A percentile compares a stretch with the other conserved stretches of the same genome.
Conservation (phyloP, 2,329 filamentous ascomycete genomes). For the Chaetothyriales sp. region DNA sequence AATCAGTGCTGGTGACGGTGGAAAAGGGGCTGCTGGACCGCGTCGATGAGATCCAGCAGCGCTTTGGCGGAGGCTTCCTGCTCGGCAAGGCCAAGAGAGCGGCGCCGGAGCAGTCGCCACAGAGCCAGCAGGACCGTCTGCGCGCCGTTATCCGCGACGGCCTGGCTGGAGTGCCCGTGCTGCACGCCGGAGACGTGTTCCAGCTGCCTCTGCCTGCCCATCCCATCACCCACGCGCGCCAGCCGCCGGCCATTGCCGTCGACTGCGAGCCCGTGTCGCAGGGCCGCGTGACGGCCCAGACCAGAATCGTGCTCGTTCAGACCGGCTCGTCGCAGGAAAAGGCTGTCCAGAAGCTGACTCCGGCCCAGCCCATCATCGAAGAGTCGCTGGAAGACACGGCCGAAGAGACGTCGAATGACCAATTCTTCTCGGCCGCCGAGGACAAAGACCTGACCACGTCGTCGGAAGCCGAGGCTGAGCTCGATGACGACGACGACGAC, state of each 20-base stretch:
- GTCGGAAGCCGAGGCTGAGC: slow-evolving; percentile 40
- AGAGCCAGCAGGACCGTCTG: slow-evolving; percentile 10
- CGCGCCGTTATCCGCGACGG: slow-evolving; percentile 55
- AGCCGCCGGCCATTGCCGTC: slow-evolving; percentile 73
- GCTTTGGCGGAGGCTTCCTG: slow-evolving; percentile 52
- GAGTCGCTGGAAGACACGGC: slow-evolving; percentile 48
- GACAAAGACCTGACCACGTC: slow-evolving; percentile 42
- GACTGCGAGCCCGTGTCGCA: slow-evolving; percentile 93
- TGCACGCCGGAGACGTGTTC: slow-evolving; percentile 73
- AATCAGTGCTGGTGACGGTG: slow-evolving; percentile 75
- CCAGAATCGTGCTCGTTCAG: slow-evolving; percentile 65
- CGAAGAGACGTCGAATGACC: slow-evolving; percentile 76
- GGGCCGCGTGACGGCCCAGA: slow-evolving; percentile 61
- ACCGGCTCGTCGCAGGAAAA: slow-evolving; percentile 31
- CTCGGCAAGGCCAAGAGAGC: slow-evolving; percentile 15
- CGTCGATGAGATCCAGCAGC: slow-evolving; percentile 69
- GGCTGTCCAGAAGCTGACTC: slow-evolving; percentile 31
- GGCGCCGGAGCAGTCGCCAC: slow-evolving; percentile 2
- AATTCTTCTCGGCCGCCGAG: slow-evolving; percentile 85
- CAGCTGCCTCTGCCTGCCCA: slow-evolving; percentile 65
- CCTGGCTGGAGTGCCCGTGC: slow-evolving; percentile 56
- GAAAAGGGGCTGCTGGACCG: slow-evolving; percentile 68
- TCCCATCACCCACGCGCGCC: slow-evolving; percentile 70
- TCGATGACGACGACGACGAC: slow-evolving; percentile 50
- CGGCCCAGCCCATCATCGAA: slow-evolving; percentile 42